A percentile compares a stretch with the other conserved stretches of the same genome.
Evolutionary conservation across 1,139 yeast species (phyloP).

Genomic region (Groenewaldozyma auringiensis): DNA sequence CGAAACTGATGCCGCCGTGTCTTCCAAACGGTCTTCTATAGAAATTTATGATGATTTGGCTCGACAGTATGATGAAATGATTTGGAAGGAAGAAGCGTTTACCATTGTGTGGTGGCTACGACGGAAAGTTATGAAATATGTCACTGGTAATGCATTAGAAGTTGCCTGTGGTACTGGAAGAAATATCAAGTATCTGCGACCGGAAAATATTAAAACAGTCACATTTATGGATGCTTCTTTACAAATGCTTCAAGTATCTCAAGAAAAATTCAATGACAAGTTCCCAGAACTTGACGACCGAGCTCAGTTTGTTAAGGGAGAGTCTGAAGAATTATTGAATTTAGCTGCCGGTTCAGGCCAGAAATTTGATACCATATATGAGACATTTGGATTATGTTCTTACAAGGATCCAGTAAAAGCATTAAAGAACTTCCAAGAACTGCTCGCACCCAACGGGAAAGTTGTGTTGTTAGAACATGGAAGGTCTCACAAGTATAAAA

Average conservation of each 20-base stretch:
- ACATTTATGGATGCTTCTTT: constrained; percentile 80
- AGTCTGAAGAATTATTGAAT: constrained; percentile 71
- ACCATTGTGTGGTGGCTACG: constrained; percentile 79
- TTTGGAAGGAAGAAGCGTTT: constrained; percentile 78
- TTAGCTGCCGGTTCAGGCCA: constrained; percentile 40
- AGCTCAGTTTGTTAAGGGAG: constrained; percentile 86
- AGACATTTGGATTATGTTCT: constrained; percentile 92
- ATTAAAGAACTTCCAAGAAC: constrained; percentile 57
- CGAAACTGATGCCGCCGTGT: constrained; percentile 30
- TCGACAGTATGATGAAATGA: constrained; percentile 68
- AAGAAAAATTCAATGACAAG: constrained; percentile 58
- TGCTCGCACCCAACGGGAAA: constrained; percentile 87
- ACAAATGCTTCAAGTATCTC: constrained; percentile 79
- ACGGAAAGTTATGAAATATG: constrained; percentile 72
- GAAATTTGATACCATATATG: constrained; percentile 84
- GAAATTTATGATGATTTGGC: constrained; percentile 76
- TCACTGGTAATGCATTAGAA: constrained; percentile 83
- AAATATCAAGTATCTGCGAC: constrained; percentile 67
- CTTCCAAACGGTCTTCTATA: constrained; percentile 68
- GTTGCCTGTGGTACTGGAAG: constrained; percentile 97
- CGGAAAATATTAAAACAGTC: constrained; percentile 54
- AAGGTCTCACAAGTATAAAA: constrained; percentile 60
- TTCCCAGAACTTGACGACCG: constrained; percentile 54
- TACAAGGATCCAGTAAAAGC: constrained; percentile 89
- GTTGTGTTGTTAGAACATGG: constrained; percentile 89